A percentile compares a stretch with the other conserved stretches of the same genome.
Evolutionary conservation across 1,139 yeast genomes (phyloP).

Genomic region (Diutina mesorugosa): DNA sequence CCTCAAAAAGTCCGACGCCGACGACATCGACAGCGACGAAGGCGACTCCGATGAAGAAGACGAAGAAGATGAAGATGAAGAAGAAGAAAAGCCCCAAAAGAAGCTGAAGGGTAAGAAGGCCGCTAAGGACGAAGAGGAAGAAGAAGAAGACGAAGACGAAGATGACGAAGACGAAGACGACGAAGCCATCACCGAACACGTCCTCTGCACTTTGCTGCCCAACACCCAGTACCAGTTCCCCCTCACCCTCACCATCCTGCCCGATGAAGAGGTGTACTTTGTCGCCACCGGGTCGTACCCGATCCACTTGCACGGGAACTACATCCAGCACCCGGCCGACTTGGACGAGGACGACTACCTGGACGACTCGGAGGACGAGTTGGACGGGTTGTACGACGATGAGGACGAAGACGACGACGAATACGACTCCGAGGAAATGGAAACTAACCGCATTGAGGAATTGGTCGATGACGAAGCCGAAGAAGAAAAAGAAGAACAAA

Average conservation of each 20-base stretch:
- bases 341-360: conserved; percentile 32
- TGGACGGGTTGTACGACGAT: conserved; percentile 56
- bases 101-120: conserved; percentile 9
- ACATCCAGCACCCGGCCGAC: conserved; percentile 83
- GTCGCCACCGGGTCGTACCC: conserved; percentile 95
- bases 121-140: conserved; percentile 17
- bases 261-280: conserved; percentile 89
- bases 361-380: conserved; percentile 67
- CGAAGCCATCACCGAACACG: conserved; percentile 57
- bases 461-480: conserved; percentile 42
- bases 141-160: conserved; percentile 40
- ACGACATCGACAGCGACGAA: conserved; percentile 40
- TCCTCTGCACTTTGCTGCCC: conserved; percentile 86
- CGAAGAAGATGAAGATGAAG: conserved; percentile 28
- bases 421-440: conserved; percentile 53
- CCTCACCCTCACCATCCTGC: conserved; percentile 77
- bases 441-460: conserved; percentile 44
- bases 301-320: conserved; percentile 87
- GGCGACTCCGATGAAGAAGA: conserved; percentile 39
- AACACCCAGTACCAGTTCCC: conserved; percentile 78
- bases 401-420: conserved; percentile 47
- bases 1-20: conserved; percentile 50
- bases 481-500: conserved; percentile 11
- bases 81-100: conserved; percentile 11
- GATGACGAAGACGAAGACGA: conserved; percentile 44